phyloP scores from a whole-genome alignment of 768 basidiomycete genomes.

The Pholiota microspora region DNA sequence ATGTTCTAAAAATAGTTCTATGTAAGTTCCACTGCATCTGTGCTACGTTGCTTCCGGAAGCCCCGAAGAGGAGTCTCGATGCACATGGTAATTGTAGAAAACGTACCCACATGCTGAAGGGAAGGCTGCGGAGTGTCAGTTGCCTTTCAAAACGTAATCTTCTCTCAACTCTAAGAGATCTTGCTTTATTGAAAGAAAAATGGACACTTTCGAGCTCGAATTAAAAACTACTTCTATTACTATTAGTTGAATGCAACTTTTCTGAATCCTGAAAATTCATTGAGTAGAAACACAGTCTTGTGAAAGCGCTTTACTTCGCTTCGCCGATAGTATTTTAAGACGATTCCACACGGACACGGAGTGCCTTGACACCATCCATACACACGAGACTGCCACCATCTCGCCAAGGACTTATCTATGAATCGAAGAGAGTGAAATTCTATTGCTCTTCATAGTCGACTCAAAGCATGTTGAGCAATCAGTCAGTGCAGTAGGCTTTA shows the following conservation, averaged over 20 bases:
- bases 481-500: neutral
- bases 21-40: neutral
- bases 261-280: neutral
- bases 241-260: too few species aligned
- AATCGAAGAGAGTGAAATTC: neutral
- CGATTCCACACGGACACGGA: neutral
- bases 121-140: slow-evolving; percentile 3
- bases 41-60: neutral
- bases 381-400: neutral
- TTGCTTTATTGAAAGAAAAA: neutral
- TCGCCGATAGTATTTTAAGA: neutral
- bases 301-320: neutral
- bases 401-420: neutral
- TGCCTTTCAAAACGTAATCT: neutral
- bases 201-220: neutral
- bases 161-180: neutral
- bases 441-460: neutral
- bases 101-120: slow-evolving; percentile 1
- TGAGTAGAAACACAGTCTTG: neutral
- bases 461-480: neutral
- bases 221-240: too few species aligned
- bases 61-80: slow-evolving; percentile 1
- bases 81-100: neutral
- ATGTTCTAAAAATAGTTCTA: neutral
- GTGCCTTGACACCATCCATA: neutral